Evolutionary conservation across 805 yeast species (phyloP), one percentile per base, ranked within the genome.

Genomic region (Cyberlindnera meyerae): DNA sequence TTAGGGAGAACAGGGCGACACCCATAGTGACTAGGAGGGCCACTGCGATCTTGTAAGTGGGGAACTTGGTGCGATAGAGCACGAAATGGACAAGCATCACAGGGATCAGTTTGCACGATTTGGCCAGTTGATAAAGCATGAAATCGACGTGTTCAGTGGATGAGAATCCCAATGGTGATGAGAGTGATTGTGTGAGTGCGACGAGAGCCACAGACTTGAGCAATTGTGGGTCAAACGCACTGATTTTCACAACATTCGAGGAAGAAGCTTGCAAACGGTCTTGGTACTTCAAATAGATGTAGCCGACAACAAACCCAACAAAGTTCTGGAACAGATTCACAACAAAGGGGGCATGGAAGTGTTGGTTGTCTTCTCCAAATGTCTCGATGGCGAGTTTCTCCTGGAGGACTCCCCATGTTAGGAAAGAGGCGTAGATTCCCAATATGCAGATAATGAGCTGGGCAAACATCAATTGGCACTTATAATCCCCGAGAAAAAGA

Each of bases 81-180:
- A 77, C 48, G 39, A 80, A 63, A 52, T 88, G 96, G 3, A 93
- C 83, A 24, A 84, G 55, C 82, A 93, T 79, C n/a, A 90, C 95
- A 0, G 99, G 99, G 16, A 93, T 76, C 58, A 93, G 70, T 53
- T 93, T 93, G 58, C 97, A 90, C 37, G 95, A 82, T 56, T 93
- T 93, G 14, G 96, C 95, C 43, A 93, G 70, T 44, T 90, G 71
- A 49, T 76, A 82, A 0, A 94, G 82, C 52, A 93, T 64, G 55
- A 84, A 93, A 54, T 86, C 96, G 22, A 93, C 90, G 57, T 90
- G 86, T 33, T 73, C 69, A 42, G 90, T 63, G 14, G 95, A 77
- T 28, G 79, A 73, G 43, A 86, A 79, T 1, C 95, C 93, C 30
- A 93, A 61, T 5, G 96, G 96, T 2, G 89, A 73, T 1, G 96